A percentile compares a stretch with the other conserved stretches of the same genome.
Conservation (phyloP, 257 asterid species). For the Rehmannia glutinosa region DNA sequence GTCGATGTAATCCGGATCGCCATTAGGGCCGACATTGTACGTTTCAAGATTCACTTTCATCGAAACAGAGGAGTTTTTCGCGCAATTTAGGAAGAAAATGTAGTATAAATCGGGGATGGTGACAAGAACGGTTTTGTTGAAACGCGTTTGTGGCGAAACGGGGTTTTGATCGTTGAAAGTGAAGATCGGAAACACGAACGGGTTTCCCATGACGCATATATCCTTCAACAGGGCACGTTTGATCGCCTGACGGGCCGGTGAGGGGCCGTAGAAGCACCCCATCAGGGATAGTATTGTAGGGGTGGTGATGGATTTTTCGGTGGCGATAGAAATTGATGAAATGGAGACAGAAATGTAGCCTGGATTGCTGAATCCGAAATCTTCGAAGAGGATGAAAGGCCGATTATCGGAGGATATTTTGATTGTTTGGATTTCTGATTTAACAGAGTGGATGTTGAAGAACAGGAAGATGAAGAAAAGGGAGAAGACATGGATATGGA, state of each 20-base stretch:
- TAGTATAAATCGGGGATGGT: slow-evolving; percentile 33
- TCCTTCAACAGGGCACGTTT: slow-evolving; percentile 18
- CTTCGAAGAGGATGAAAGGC: slow-evolving; percentile 30
- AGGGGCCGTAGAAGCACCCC: slow-evolving; percentile 38
- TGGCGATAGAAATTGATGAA: slow-evolving; percentile 22
- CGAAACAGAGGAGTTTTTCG: slow-evolving; percentile 21
- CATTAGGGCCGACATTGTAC: slow-evolving; percentile 24
- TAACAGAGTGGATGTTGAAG: background rate
- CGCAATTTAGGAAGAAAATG: slow-evolving; percentile 39
- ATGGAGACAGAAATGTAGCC: slow-evolving; percentile 29
- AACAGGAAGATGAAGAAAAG: slow-evolving; percentile 7
- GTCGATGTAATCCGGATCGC: slow-evolving; percentile 26
- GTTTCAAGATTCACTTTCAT: slow-evolving; percentile 31
- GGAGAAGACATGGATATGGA: background rate
- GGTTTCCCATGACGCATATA: slow-evolving; percentile 33
- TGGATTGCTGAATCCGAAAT: slow-evolving; percentile 30
- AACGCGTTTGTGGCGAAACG: background rate
- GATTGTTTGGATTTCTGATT: slow-evolving; percentile 26
- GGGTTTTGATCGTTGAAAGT: slow-evolving; percentile 19
- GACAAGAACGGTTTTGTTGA: slow-evolving; percentile 20
- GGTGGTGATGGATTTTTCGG: background rate
- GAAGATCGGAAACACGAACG: slow-evolving; percentile 36
- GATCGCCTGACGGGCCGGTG: slow-evolving; percentile 27
- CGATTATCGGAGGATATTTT: slow-evolving; percentile 24
- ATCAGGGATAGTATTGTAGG: slow-evolving; percentile 25